phyloP scores from a whole-genome alignment of 177 flowering plant species.

The Vitis hybrid region DNA sequence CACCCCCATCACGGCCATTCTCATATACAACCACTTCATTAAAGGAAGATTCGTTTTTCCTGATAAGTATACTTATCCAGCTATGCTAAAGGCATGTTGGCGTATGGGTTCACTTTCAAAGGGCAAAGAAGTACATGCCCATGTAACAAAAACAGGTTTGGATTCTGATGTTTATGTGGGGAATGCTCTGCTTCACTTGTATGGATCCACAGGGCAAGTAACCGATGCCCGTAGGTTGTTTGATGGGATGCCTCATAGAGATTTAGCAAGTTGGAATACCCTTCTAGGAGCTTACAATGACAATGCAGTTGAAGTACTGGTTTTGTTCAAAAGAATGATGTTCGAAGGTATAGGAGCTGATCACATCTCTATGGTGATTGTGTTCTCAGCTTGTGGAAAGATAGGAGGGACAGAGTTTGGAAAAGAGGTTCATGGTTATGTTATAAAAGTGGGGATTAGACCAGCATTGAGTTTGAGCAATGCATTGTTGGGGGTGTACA shows the following conservation, averaged over 20 bases:
- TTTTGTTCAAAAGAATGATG: constrained; percentile 24
- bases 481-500: constrained; percentile 26
- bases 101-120: constrained; percentile 16
- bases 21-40: constrained; percentile 28
- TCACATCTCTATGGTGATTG: constrained; percentile 19
- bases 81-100: constrained; percentile 29
- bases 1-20: constrained; percentile 28
- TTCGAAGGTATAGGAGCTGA: constrained; percentile 17
- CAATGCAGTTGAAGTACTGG: constrained; percentile 8
- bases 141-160: constrained; percentile 22
- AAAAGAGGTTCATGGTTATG: constrained; percentile 20
- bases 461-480: constrained; percentile 21
- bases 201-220: constrained; percentile 9
- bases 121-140: constrained; percentile 36
- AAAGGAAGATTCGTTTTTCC: constrained; percentile 11
- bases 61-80: constrained; percentile 31
- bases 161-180: constrained; percentile 23
- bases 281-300: constrained; percentile 12
- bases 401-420: constrained; percentile 13
- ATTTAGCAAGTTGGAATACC: constrained; percentile 32
- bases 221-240: constrained; percentile 24
- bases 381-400: constrained; percentile 21
- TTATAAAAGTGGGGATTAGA: constrained; percentile 18
- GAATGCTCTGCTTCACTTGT: constrained; percentile 27
- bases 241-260: constrained; percentile 23